These are phyloP conservation scores for Fusarium paranaense DNA, from an alignment of 2,329 filamentous ascomycete genomes.

Conservation along the genomic window DNA sequence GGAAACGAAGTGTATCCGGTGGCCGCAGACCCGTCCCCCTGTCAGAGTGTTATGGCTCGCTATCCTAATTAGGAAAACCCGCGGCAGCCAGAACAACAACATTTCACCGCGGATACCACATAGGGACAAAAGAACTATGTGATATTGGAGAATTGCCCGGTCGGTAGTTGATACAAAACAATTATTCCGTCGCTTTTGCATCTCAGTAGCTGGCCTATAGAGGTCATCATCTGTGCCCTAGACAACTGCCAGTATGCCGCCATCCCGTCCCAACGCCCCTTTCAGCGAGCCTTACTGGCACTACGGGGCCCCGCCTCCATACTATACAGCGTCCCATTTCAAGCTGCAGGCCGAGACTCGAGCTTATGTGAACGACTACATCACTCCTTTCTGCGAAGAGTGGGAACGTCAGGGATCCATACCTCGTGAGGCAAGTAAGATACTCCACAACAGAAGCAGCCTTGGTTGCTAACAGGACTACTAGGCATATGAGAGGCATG, in stretches of 20 bases:
- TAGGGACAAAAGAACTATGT: not conserved
- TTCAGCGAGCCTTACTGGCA: constrained; percentile 2
- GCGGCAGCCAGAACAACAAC: not conserved
- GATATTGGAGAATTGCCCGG: not conserved
- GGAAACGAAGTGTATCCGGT: too few relatives aligned
- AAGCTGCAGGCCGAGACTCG: constrained; percentile 68
- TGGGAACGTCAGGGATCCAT: constrained; percentile 72
- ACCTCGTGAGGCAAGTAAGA: constrained; percentile 51
- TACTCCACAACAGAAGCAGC: not conserved
- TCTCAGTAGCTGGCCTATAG: not conserved
- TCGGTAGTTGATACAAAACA: not conserved
- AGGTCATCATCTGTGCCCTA: not conserved
- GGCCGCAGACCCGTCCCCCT: not conserved
- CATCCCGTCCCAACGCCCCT: not conserved
- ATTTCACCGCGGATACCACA: not conserved
- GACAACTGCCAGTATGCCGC: not conserved
- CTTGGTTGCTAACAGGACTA: not conserved
- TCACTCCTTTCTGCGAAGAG: constrained; percentile 69
- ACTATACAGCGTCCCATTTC: constrained; percentile 73
- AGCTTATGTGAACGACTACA: constrained; percentile 67
- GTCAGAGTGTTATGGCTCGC: too few relatives aligned
- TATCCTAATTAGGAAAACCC: not conserved
- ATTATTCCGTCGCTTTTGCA: not conserved
- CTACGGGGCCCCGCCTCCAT: constrained; percentile 52
- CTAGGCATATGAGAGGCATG: not conserved